Base-by-base conservation (phyloP, 345 rosid genomes). In the Populus ilicifolia region DNA sequence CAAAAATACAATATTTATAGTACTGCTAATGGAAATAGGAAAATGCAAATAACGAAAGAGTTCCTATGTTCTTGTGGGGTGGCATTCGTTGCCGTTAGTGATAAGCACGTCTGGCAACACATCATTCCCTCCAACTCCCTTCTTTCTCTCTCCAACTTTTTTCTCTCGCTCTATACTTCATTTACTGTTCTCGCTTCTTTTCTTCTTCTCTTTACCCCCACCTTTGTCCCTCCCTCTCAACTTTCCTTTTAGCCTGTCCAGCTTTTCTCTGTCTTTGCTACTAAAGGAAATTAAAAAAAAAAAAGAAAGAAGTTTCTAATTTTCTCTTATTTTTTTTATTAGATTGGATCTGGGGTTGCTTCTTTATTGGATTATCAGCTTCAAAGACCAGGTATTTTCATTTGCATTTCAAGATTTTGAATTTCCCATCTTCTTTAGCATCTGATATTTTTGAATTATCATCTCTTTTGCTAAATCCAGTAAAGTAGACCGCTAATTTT, bases 41-140 rank as follows among this genome's bases (percentile, higher is more conserved):
- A 35, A 12, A 67, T 48, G 38, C 11, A 23, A 16, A 13, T 12
- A 67, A 46, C 67, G 69, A 76, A 80, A 85, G 78, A 83, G 84
- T 84, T 71, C 72, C 79, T 83, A 82, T 63, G 61, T 70, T 74
- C 71, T 10, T 78, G 80, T 78, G 80, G 85, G 77, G 81, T 80
- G 81, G 76, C 73, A 80, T 83, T 71, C 78, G 86, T 85, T 87
- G 90, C 93, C 85, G 88, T 91, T 94, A 88, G 98, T 93, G 97
- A 89, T 88, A 80, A 88, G 94, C 98, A 91, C 98, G 97, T 90
- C 96, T 93, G 95, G 91, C 94, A 43, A 89, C 67, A 87, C 94
- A 89, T 93, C 91, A 88, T 89, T 89, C 90, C 92, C 88, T 88
- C 90, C 92, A 86, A 84, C 85, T 80, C 67, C 66, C 69, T 52